Conservation (phyloP, 2,329 filamentous ascomycete genomes). For the Lizonia empirigonia region DNA sequence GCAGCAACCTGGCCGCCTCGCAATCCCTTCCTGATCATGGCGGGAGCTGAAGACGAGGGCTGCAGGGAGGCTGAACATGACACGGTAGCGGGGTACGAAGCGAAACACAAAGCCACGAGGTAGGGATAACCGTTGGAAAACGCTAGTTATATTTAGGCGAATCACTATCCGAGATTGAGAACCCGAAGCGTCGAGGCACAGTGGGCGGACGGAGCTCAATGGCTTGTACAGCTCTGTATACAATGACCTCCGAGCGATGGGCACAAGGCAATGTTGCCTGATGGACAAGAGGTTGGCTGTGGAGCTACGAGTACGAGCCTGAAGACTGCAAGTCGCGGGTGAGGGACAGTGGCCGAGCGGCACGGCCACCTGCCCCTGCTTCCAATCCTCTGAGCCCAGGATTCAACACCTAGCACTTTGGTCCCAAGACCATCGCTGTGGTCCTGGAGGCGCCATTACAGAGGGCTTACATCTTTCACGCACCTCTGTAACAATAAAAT, state of each 20-base stretch:
- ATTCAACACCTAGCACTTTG: neutral
- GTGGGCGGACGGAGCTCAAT: neutral
- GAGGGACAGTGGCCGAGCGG: slow-evolving; percentile 4
- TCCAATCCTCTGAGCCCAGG: slow-evolving; percentile 6
- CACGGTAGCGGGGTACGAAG: slow-evolving; percentile 25
- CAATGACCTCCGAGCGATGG: neutral
- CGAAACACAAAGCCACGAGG: slow-evolving; percentile 22
- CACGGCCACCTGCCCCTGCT: slow-evolving; percentile 3
- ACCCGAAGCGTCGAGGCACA: slow-evolving; percentile 3
- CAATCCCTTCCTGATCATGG: slow-evolving; percentile 14
- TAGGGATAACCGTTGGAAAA: slow-evolving; percentile 27
- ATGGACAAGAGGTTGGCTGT: slow-evolving; percentile 1
- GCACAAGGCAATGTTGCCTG: neutral
- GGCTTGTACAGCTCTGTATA: neutral
- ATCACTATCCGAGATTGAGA: neutral
- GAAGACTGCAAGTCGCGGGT: neutral
- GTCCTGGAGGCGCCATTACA: neutral
- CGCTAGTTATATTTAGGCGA: slow-evolving; percentile 24
- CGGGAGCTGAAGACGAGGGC: slow-evolving; percentile 13
- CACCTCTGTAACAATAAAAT: neutral
- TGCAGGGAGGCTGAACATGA: slow-evolving; percentile 20
- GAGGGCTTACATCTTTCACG: neutral
- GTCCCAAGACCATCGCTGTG: neutral
- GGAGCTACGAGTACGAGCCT: slow-evolving; percentile 9
- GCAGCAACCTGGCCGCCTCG: slow-evolving; percentile 2